Base-by-base conservation (phyloP, 2,329 filamentous ascomycete species). In the Harringtonia lauricola region DNA sequence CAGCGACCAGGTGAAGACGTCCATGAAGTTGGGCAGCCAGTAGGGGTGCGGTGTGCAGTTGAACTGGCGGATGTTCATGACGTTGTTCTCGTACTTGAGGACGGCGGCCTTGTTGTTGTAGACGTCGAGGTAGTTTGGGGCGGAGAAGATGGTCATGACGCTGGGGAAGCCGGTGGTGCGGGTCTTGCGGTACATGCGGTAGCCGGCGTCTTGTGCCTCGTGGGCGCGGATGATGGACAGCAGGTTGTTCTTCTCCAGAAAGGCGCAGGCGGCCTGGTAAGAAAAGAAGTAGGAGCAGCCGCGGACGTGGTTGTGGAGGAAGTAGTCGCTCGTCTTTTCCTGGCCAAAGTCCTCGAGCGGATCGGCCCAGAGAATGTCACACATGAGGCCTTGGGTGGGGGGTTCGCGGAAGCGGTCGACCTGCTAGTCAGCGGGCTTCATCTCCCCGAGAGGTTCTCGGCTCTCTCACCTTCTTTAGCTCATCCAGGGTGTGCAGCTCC, bases 81-180 rank as follows among this genome's bases (percentile, higher is more conserved):
- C 92, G 59, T 98, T 98, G 67, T 98, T 98, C 69, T 98, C 92
- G 62, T 98, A 98, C 69, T 98, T 98, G 57, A 98, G 72, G 34
- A 98, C 92, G 1, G 92, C 92, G 2, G 92, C 92, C 72, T 98
- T 98, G 75, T 98, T 98, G 79, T 98, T 98, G 69, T 98, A 98
- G 31, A 98, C 89, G 58, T 98, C 92, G 51, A 98, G 79, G 61
- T 98, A 98, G 66, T 98, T 98, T 31, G 92, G 92, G 2, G 92
- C 92, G 36, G 90, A 96, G 74, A 98, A 98, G 57, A 98, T 98
- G 54, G 92, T 98, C 92, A 98, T 98, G 51, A 98, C 92, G 67
- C 89, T 95, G 19, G 92, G 92, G 69, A 98, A 98, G 3, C 92
- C 92, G 18, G 92, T 98, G 2, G 92, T 96, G 51, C 90, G 79